Evolutionary conservation across 1,139 yeast genomes (phyloP), one percentile per base, ranked within the genome.

Genomic region (Geotrichum europaeum): DNA sequence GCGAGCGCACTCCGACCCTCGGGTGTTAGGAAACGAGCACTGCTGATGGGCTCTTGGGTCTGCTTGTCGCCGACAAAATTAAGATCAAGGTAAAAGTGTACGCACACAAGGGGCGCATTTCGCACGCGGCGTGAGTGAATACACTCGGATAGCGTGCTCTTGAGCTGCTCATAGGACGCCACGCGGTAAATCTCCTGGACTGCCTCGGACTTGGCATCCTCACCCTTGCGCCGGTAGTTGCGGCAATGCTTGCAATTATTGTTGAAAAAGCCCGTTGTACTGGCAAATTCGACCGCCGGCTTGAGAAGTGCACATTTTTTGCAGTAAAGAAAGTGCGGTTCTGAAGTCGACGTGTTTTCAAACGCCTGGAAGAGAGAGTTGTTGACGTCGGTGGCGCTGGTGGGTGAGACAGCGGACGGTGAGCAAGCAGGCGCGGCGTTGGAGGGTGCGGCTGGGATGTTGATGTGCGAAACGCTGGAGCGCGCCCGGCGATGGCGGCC

Each of bases 201-300:
- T 3, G 62, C 55, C 25, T 56, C 62, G 10, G 62, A 59, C 28
- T 59, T 59, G 40, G 62, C 56, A 28, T 59, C 62, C 30, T 56
- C 59, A 5, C 62, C 62, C 47, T 59, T 59, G 18, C 62, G 57
- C 20, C 62, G 51, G 52, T 59, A 59, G 43, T 59, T 59, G 15
- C 62, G 59, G 49, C 62, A 59, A 36, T 59, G 62, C 47, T 56
- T 56, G 45, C 62, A 59, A 32, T 59, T 59, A 40, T 59, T 59
- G 49, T 59, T 59, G 53, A 59, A 59, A 43, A 59, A 59, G 10
- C 62, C 62, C 1, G 62, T 59, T 2, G 62, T 56, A 34, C 62
- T 59, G 36, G 62, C 62, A 53, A 59, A 59, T 22, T 59, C 62
- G 4, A 59, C 62, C 2, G 62, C 62, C 4, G 62, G 62, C 50